Conservation (phyloP, 768 basidiomycete species). For the Auriculariales sp. region DNA sequence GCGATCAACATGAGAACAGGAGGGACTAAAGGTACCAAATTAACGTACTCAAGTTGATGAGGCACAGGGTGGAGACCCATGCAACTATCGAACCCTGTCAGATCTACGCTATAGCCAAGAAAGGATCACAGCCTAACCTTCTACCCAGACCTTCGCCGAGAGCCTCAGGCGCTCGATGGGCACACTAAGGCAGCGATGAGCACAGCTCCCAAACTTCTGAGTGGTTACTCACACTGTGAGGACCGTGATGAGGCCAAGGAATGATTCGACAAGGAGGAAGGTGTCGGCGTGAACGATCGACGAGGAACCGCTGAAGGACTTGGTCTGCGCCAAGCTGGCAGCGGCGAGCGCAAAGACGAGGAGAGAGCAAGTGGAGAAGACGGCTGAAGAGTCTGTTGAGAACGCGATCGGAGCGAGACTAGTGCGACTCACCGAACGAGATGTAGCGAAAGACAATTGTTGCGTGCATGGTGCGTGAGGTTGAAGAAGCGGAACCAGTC, state of each 20-base stretch:
- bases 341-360: background rate
- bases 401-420: background rate
- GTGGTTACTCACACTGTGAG: slow-evolving; percentile 39
- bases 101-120: too few species aligned
- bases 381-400: background rate
- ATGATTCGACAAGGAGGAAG: slow-evolving; percentile 47
- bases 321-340: background rate
- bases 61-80: slow-evolving; percentile 45
- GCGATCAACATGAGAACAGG: slow-evolving; percentile 1
- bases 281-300: slow-evolving; percentile 27
- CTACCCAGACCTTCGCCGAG: too few species aligned
- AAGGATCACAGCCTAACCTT: too few species aligned
- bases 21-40: background rate
- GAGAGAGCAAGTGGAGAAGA: background rate
- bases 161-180: slow-evolving; percentile 44
- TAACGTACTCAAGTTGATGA: slow-evolving; percentile 43
- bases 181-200: slow-evolving; percentile 21
- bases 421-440: slow-evolving; percentile 39
- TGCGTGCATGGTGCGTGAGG: slow-evolving; percentile 20
- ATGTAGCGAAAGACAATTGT: slow-evolving; percentile 41
- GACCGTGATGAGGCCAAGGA: slow-evolving; percentile 38
- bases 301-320: background rate
- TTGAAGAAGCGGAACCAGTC: slow-evolving; percentile 8
- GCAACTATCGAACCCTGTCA: slow-evolving; percentile 20
- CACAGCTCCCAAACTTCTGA: slow-evolving; percentile 1